These are phyloP conservation scores for Daldinia loculata DNA, from an alignment of 495 filamentous ascomycete species.

Conservation along the genomic window DNA sequence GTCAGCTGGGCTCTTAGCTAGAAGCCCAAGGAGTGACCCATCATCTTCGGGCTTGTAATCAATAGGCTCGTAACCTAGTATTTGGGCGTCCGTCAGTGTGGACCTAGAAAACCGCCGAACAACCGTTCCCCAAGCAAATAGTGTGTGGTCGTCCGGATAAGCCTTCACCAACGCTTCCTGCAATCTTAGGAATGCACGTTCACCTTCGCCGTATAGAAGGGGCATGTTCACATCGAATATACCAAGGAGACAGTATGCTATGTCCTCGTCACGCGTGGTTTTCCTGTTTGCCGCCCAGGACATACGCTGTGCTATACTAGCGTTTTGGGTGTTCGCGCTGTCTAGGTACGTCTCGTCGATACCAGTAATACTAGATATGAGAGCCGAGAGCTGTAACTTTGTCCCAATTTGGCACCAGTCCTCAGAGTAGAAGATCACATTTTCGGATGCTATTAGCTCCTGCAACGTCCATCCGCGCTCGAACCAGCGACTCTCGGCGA, in stretches of 20 bases:
- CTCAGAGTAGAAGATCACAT: slow-evolving; percentile 32
- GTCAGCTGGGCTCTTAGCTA: slow-evolving; percentile 34
- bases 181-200: slow-evolving; percentile 39
- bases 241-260: slow-evolving; percentile 44
- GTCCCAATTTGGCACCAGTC: slow-evolving; percentile 36
- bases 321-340: slow-evolving; percentile 10
- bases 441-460: slow-evolving; percentile 45
- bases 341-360: slow-evolving; percentile 32
- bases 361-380: slow-evolving; percentile 28
- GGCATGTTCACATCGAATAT: slow-evolving; percentile 45
- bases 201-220: slow-evolving; percentile 41
- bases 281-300: slow-evolving; percentile 40
- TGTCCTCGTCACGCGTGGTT: slow-evolving; percentile 43
- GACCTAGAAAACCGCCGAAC: background rate
- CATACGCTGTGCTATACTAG: slow-evolving; percentile 44
- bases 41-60: background rate
- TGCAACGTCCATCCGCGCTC: slow-evolving; percentile 55
- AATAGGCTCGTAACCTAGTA: slow-evolving; percentile 9
- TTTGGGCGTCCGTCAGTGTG: background rate
- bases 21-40: slow-evolving; percentile 19
- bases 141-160: slow-evolving; percentile 42
- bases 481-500: slow-evolving; percentile 46
- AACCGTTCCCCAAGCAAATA: slow-evolving; percentile 43
- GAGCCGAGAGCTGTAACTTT: slow-evolving; percentile 23
- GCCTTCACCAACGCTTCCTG: slow-evolving; percentile 41